Evolutionary conservation across 371 early-diverging fungal species (phyloP).

Genomic region (Nematocida homosporus): DNA sequence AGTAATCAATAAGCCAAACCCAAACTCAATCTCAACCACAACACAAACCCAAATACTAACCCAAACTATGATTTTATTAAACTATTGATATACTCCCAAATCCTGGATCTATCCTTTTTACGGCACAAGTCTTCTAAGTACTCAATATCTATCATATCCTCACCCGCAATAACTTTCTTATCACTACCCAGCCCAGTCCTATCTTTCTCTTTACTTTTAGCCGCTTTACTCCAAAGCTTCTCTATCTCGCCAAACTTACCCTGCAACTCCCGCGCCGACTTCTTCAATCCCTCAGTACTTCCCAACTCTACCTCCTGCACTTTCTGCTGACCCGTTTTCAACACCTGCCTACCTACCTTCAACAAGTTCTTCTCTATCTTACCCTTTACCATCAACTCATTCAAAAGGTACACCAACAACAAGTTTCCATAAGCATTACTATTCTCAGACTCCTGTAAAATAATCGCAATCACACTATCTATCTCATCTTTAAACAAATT

Average conservation of each 20-base stretch:
- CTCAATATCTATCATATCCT: conserved; percentile 20
- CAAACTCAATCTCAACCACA: too few relatives aligned
- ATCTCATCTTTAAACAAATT: conserved; percentile 5
- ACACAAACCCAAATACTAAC: too few relatives aligned
- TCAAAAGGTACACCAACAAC: conserved; percentile 41
- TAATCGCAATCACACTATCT: background rate
- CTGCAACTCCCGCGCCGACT: background rate
- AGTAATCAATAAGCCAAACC: too few relatives aligned
- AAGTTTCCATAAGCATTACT: conserved; percentile 37
- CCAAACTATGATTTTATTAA: too few relatives aligned
- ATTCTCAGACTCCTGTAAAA: conserved; percentile 11
- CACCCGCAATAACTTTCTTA: background rate
- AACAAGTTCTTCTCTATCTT: background rate
- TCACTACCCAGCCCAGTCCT: background rate
- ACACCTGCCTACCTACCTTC: conserved; percentile 1
- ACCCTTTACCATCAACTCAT: conserved; percentile 12
- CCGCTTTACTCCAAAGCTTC: background rate
- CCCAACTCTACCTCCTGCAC: background rate
- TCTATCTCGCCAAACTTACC: conserved; percentile 43
- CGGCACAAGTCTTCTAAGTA: conserved; percentile 46
- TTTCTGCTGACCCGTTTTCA: conserved; percentile 26
- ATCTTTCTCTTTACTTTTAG: background rate
- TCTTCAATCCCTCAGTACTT: conserved; percentile 13
- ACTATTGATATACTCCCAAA: conserved; percentile 36
- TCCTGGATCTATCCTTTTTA: conserved; percentile 24